A percentile compares a stretch with the other conserved stretches of the same genome.
These are phyloP conservation scores for Phyllosticta citriasiana DNA, from an alignment of 2,329 filamentous ascomycete genomes.

Conservation along the genomic window DNA sequence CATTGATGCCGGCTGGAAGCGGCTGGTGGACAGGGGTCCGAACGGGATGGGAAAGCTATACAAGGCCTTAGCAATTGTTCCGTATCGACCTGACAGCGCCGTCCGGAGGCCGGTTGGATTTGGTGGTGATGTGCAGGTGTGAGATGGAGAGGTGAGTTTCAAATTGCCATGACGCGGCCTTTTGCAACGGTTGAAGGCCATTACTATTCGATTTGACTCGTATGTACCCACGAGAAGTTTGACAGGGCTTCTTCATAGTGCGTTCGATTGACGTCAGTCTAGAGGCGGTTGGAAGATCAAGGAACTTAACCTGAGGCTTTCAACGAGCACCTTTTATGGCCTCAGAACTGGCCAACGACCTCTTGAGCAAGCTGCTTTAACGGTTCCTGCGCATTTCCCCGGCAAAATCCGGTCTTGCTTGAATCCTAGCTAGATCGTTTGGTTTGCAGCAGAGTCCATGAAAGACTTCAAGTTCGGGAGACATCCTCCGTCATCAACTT, in stretches of 20 bases:
- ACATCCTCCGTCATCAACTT: too few relatives aligned
- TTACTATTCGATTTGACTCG: not conserved
- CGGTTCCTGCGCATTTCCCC: not conserved
- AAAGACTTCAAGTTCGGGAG: too few relatives aligned
- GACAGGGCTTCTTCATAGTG: not conserved
- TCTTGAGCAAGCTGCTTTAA: not conserved
- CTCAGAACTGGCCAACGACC: not conserved
- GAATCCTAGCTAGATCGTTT: not conserved
- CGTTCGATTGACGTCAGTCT: not conserved
- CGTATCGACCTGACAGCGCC: conserved; percentile 51
- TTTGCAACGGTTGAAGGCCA: not conserved
- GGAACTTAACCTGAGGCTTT: not conserved
- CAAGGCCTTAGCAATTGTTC: conserved; percentile 84
- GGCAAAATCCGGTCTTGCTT: not conserved
- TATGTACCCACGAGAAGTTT: not conserved
- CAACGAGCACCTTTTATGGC: not conserved
- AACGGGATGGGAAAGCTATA: conserved; percentile 92
- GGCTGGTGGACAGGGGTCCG: conserved; percentile 72
- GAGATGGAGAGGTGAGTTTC: not conserved
- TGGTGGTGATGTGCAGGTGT: conserved; percentile 52
- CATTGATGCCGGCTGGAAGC: conserved; percentile 65
- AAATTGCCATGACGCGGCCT: not conserved
- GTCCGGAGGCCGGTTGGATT: conserved; percentile 78
- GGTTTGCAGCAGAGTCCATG: too few relatives aligned
- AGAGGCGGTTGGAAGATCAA: not conserved